phyloP scores from a whole-genome alignment of 805 yeast genomes.

The Millerago galiae region DNA sequence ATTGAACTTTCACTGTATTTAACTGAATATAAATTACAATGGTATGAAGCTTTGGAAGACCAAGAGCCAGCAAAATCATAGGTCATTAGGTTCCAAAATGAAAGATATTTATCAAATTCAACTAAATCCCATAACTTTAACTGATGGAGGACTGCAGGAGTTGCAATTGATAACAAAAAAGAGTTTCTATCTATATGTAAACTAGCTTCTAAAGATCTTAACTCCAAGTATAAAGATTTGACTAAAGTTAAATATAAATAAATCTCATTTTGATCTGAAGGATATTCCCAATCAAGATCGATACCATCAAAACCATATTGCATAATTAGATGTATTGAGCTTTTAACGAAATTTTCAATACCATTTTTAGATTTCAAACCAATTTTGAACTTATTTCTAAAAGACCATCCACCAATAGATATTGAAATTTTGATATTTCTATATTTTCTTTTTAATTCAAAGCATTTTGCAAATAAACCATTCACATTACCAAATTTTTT shows the following conservation, averaged over 20 bases:
- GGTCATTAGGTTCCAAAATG: slow-evolving; percentile 84
- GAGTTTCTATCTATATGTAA: slow-evolving; percentile 19
- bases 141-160: slow-evolving; percentile 57
- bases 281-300: slow-evolving; percentile 95
- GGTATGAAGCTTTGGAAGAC: slow-evolving; percentile 57
- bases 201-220: slow-evolving; percentile 2
- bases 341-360: slow-evolving; percentile 42
- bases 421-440: slow-evolving; percentile 48
- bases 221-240: background rate
- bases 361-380: slow-evolving; percentile 27
- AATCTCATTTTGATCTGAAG: slow-evolving; percentile 39
- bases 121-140: slow-evolving; percentile 36
- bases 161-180: slow-evolving; percentile 61
- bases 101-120: slow-evolving; percentile 52
- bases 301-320: slow-evolving; percentile 78
- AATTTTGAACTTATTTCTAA: slow-evolving; percentile 35
- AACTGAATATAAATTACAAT: slow-evolving; percentile 52
- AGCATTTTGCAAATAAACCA: slow-evolving; percentile 47
- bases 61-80: slow-evolving; percentile 84
- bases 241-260: slow-evolving; percentile 29
- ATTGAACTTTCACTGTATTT: slow-evolving; percentile 38
- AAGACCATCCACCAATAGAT: slow-evolving; percentile 84
- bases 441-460: slow-evolving; percentile 35
- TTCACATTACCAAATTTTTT: slow-evolving; percentile 20
- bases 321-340: slow-evolving; percentile 41